These are phyloP conservation scores for Boletus insuetus DNA, from an alignment of 768 basidiomycete genomes.

Conservation along the genomic window DNA sequence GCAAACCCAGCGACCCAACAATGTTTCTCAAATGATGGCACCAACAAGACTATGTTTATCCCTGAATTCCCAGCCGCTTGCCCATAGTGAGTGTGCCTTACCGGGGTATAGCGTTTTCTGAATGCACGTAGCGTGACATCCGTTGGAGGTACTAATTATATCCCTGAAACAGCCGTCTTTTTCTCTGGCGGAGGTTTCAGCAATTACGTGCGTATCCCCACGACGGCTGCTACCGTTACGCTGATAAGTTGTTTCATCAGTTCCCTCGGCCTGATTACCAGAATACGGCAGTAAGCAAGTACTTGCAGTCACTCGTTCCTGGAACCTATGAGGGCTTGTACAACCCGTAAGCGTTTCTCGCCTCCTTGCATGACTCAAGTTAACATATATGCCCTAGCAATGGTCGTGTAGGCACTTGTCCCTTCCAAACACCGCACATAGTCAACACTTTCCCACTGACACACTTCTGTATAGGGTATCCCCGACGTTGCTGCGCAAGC, in stretches of 20 bases:
- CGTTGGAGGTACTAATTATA: conserved; percentile 60
- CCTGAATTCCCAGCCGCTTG: conserved; percentile 62
- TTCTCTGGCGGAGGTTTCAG: conserved; percentile 80
- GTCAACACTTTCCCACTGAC: background rate
- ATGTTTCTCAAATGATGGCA: conserved; percentile 60
- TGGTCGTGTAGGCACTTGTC: conserved; percentile 47
- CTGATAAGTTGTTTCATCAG: conserved; percentile 26
- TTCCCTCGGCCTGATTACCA: conserved; percentile 58
- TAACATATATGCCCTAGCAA: conserved; percentile 26
- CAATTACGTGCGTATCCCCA: conserved; percentile 45
- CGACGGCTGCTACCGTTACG: background rate
- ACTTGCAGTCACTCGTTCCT: conserved; percentile 43
- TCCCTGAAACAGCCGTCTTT: conserved; percentile 57
- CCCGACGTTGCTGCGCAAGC: conserved; percentile 70
- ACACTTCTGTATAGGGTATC: conserved; percentile 35
- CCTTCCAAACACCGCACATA: no score
- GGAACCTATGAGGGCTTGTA: conserved; percentile 57
- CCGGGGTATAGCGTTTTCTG: background rate
- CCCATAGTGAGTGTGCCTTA: conserved; percentile 42
- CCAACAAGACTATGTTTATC: conserved; percentile 51
- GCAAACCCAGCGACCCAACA: conserved; percentile 47
- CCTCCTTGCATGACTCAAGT: background rate
- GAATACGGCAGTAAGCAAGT: conserved; percentile 40
- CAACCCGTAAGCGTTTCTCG: conserved; percentile 44
- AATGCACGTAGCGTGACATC: conserved; percentile 53